These are phyloP conservation scores for Eimeria mitis DNA, from an alignment of 169 alveolate species.

Conservation along the genomic window DNA sequence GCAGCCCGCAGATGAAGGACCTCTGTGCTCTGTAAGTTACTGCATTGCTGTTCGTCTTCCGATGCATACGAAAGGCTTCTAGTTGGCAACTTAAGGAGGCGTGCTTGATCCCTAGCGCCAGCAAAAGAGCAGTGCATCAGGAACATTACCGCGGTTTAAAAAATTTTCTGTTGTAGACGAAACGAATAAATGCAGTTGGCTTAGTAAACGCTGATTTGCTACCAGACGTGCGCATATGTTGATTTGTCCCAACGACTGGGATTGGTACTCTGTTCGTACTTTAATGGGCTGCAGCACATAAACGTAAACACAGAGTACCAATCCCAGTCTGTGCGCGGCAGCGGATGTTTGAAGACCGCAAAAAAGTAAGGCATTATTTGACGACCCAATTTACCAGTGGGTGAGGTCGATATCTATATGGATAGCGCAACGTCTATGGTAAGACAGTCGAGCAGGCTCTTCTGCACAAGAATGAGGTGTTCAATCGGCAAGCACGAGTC, in stretches of 20 bases:
- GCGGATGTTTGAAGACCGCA: not conserved
- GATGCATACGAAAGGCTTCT: not conserved
- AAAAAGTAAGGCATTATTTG: not conserved
- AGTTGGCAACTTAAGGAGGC: not conserved
- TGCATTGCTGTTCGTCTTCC: not conserved
- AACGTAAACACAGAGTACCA: too few species aligned
- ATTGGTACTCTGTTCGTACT: not conserved
- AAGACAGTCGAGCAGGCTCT: not conserved
- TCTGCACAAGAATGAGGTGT: not conserved
- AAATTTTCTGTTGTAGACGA: too few species aligned
- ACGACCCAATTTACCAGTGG: not conserved
- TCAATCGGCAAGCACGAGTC: not conserved
- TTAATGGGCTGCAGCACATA: too few species aligned
- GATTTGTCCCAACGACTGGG: not conserved
- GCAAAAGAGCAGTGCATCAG: not conserved
- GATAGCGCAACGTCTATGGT: not conserved
- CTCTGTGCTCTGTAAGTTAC: not conserved
- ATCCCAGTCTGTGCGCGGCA: too few species aligned
- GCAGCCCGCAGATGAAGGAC: too few species aligned
- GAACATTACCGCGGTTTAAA: not conserved
- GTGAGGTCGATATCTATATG: not conserved
- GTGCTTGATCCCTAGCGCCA: not conserved
- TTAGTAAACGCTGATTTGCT: not conserved
- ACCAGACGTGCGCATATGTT: not conserved
- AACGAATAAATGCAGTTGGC: not conserved